Evolutionary conservation across 257 asterid genomes (phyloP), one percentile per base, ranked within the genome.

Genomic region (Salvia splendens): DNA sequence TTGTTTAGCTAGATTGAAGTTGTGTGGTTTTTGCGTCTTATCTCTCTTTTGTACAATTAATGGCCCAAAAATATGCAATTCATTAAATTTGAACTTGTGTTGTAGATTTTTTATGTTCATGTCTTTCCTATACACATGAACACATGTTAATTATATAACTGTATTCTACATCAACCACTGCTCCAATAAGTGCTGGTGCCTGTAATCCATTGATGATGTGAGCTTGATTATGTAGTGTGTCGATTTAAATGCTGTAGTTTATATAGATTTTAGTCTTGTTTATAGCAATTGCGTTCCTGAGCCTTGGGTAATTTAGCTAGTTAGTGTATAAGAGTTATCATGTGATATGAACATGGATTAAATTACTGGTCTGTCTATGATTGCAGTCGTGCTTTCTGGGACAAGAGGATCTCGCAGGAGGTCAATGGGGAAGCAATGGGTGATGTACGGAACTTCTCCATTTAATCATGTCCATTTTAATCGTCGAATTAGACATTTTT

Each of bases 391-490:
- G 75, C 55, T 0, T 79, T 82, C 69, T 80, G 35, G 54, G 87
- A 83, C 71, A 82, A 82, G 85, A 79, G 87, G 72, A 79, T 82
- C 71, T 82, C 87, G 6, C 87, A 82, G 69, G 87, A 82, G 71
- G 87, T 79, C 76, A 32, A 35, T 42, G 87, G 83, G 41, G 87
- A 82, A 72, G 83, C 83, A 28, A 46, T 83, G 77, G 87, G 87
- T 17, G 87, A 83, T 62, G 87, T 83, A 62, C 38, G 80, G 3
- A 5, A 38, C 10, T n/a, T 54, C n/a, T 70, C n/a, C 6, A 5
- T n/a, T 4, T 16, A 16, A 46, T n/a, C 46, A 28, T 14, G 14
- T 47, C 28, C 12, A 17, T 8, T 42, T 33, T 8, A 11, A 8
- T 11, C 10, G 14, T 4, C 12, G 43, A 10, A 45, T 40, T 61